A percentile compares a stretch with the other conserved stretches of the same genome.
These are phyloP conservation scores for Eucalyptus polybractea DNA, from an alignment of 345 rosid genomes.

Conservation along the genomic window DNA sequence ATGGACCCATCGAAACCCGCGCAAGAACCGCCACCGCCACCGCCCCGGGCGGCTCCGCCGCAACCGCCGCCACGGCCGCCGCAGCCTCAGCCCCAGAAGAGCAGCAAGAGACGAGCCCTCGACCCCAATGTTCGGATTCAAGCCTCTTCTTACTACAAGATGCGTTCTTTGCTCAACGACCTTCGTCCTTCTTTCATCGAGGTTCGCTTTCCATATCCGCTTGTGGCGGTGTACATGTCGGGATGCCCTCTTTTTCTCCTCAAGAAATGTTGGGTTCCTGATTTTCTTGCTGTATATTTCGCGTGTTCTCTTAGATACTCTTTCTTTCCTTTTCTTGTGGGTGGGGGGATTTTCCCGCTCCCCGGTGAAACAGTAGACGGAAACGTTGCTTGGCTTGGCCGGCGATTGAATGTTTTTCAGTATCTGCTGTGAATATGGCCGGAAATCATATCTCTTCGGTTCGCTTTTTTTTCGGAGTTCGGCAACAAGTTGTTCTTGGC, in stretches of 20 bases:
- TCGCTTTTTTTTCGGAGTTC: background rate
- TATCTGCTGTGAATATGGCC: background rate
- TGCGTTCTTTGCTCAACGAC: conserved; percentile 42
- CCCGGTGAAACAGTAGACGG: background rate
- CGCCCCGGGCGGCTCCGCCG: background rate
- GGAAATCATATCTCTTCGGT: background rate
- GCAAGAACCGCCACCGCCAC: background rate
- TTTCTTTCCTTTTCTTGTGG: background rate
- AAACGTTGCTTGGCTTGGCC: background rate
- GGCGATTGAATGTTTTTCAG: background rate
- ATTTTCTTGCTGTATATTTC: background rate
- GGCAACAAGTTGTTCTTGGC: background rate
- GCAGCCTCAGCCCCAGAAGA: background rate
- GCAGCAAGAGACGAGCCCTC: conserved; percentile 12
- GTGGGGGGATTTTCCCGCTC: background rate
- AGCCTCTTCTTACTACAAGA: conserved; percentile 40
- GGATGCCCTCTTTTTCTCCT: background rate
- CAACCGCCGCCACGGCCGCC: background rate
- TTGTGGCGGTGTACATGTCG: background rate
- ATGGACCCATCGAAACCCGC: background rate
- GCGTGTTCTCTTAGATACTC: background rate
- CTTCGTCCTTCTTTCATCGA: conserved; percentile 55
- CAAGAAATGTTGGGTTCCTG: background rate
- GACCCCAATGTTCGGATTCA: conserved; percentile 12
- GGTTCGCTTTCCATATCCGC: conserved; percentile 6